Evolutionary conservation across 441 rosid genomes (phyloP).

Genomic region (Gossypium gossypioides): DNA sequence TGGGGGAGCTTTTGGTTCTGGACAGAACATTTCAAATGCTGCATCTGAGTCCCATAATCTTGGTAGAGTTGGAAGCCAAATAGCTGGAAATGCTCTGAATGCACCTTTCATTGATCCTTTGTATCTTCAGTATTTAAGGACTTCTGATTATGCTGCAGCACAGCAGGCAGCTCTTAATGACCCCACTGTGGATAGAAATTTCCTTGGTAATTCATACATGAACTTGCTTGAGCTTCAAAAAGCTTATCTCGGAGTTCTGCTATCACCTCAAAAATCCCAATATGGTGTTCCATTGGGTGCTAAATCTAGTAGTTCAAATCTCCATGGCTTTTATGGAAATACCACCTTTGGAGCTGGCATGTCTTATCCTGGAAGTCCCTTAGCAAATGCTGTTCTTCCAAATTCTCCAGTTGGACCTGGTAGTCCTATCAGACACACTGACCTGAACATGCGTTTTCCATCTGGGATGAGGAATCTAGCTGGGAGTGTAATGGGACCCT

Average conservation of each 20-base stretch:
- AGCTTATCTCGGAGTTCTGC: conserved; percentile 48
- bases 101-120: conserved; percentile 48
- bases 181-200: conserved; percentile 43
- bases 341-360: conserved; percentile 49
- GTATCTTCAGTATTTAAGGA: conserved; percentile 19
- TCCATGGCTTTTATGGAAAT: conserved; percentile 50
- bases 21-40: conserved; percentile 30
- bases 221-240: conserved; percentile 57
- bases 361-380: conserved; percentile 67
- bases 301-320: conserved; percentile 48
- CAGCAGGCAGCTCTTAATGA: conserved; percentile 45
- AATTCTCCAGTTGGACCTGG: conserved; percentile 51
- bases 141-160: conserved; percentile 46
- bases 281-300: conserved; percentile 40
- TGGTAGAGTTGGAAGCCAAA: conserved; percentile 38
- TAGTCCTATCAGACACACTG: conserved; percentile 61
- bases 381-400: conserved; percentile 45
- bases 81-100: conserved; percentile 47
- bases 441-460: conserved; percentile 42
- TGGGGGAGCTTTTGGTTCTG: conserved; percentile 46
- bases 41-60: conserved; percentile 39
- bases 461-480: conserved; percentile 43
- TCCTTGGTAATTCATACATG: conserved; percentile 45
- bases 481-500: conserved; percentile 48
- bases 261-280: conserved; percentile 56